Conservation (phyloP, 2,329 filamentous ascomycete species). For the Calcarisporium arbuscula region DNA sequence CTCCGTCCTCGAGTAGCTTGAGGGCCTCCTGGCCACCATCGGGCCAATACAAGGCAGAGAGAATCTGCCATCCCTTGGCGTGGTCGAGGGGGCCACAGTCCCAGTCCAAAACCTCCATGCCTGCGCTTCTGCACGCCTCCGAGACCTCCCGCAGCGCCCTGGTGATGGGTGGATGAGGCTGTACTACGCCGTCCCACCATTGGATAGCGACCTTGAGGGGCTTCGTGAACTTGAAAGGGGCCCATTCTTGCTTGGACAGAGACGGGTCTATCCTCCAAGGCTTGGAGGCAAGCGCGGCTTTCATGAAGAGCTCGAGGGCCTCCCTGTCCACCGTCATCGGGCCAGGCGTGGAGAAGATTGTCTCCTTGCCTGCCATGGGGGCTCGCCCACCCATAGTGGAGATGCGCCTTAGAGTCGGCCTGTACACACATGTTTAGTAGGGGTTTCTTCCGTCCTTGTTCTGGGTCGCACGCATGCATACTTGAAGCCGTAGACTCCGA, state of each 20-base stretch:
- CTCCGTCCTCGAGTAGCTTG: no score
- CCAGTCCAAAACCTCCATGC: conserved; percentile 48
- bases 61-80: conserved; percentile 32
- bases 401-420: conserved; percentile 25
- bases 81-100: conserved; percentile 46
- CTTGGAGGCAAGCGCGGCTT: conserved; percentile 20
- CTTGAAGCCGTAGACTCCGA: conserved; percentile 29
- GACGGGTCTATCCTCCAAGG: conserved; percentile 28
- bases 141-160: conserved; percentile 50
- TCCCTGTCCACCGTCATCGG: conserved; percentile 29
- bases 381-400: conserved; percentile 18
- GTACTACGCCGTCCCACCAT: conserved; percentile 52
- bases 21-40: no score
- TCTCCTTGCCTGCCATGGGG: conserved; percentile 28
- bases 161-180: conserved; percentile 52
- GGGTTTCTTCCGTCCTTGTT: no score
- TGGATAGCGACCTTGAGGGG: conserved; percentile 56
- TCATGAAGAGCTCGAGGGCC: conserved; percentile 28
- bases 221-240: conserved; percentile 21
- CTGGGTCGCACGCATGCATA: conserved; percentile 6
- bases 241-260: conserved; percentile 27
- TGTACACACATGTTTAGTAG: conserved; percentile 7
- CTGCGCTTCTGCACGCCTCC: conserved; percentile 38
- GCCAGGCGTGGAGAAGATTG: conserved; percentile 23
- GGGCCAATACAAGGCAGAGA: conserved; percentile 5